These are phyloP conservation scores for Epichloe sp. DNA, from an alignment of 2,329 filamentous ascomycete genomes.

Conservation along the genomic window DNA sequence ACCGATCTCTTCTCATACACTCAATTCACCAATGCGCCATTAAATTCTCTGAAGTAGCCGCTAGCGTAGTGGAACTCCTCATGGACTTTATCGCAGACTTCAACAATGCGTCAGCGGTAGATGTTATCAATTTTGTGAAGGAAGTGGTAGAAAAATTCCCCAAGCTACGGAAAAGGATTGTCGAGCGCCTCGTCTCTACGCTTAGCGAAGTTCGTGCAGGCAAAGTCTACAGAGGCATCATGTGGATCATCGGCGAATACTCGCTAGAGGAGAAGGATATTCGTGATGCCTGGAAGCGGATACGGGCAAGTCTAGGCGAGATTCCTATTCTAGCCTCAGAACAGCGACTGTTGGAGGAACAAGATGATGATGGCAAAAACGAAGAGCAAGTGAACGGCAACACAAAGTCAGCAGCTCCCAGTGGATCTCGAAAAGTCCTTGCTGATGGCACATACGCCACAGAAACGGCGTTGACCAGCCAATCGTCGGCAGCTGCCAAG, in stretches of 20 bases:
- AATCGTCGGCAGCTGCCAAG: constrained; percentile 78
- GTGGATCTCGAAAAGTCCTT: constrained; percentile 79
- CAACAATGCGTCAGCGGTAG: constrained; percentile 90
- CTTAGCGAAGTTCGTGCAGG: constrained; percentile 87
- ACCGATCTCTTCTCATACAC: constrained; percentile 88
- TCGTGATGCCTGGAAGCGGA: constrained; percentile 90
- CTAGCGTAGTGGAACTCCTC: constrained; percentile 87
- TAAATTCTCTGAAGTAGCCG: constrained; percentile 96
- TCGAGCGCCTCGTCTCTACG: constrained; percentile 78
- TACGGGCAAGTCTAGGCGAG: constrained; percentile 84
- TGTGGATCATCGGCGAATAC: constrained; percentile 98
- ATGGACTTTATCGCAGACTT: constrained; percentile 99
- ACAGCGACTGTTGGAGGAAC: constrained; percentile 79
- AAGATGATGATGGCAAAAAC: constrained; percentile 54
- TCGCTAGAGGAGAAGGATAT: constrained; percentile 90
- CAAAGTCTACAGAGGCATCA: constrained; percentile 89
- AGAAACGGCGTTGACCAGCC: constrained; percentile 87
- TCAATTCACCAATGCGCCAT: constrained; percentile 98
- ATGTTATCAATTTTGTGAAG: constrained; percentile 97
- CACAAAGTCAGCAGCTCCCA: constrained; percentile 60
- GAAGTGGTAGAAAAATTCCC: constrained; percentile 97
- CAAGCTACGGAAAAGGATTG: constrained; percentile 72
- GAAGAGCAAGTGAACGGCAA: constrained; percentile 66
- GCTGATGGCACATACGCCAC: constrained; percentile 97
- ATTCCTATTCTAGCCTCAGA: constrained; percentile 95